Evolutionary conservation across 1,284 basidiomycete species (phyloP).

Genomic region (Sparassis latifolia): DNA sequence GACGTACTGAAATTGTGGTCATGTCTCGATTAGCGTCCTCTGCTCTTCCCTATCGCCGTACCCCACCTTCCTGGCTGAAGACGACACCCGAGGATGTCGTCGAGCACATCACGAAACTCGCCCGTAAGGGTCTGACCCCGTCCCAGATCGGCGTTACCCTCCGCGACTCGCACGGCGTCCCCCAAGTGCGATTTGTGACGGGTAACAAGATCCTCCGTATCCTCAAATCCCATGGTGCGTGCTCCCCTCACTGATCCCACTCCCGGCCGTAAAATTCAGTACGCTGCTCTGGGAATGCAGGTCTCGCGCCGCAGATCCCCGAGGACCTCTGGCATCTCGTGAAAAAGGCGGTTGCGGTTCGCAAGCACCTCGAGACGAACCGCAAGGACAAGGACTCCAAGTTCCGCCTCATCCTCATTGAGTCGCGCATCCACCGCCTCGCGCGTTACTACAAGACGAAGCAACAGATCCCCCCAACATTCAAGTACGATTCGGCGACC

Average conservation of each 20-base stretch:
- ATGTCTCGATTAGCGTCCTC: slow-evolving; percentile 64
- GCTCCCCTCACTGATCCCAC: slow-evolving; percentile 1
- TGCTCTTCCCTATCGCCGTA: slow-evolving; percentile 94
- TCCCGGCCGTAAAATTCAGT: slow-evolving; percentile 1
- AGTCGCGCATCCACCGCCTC: slow-evolving; percentile 96
- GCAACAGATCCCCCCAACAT: slow-evolving; percentile 95
- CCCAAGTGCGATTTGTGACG: slow-evolving; percentile 95
- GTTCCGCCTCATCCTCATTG: slow-evolving; percentile 97
- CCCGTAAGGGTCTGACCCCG: slow-evolving; percentile 95
- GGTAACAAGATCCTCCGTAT: slow-evolving; percentile 99
- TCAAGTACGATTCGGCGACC: slow-evolving; percentile 95
- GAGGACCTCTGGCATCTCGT: slow-evolving; percentile 99
- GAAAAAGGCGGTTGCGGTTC: slow-evolving; percentile 99
- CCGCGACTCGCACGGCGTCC: slow-evolving; percentile 96
- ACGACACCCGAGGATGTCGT: slow-evolving; percentile 92
- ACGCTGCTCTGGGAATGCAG: slow-evolving; percentile 33
- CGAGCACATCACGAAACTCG: slow-evolving; percentile 96
- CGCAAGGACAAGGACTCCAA: slow-evolving; percentile 98
- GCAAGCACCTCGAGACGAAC: slow-evolving; percentile 98
- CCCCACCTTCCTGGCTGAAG: slow-evolving; percentile 96
- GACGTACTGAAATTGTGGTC: background rate
- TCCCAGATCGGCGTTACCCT: slow-evolving; percentile 98
- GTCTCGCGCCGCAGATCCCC: slow-evolving; percentile 95
- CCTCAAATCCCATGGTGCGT: slow-evolving; percentile 89
- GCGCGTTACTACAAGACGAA: slow-evolving; percentile 97